Conservation (phyloP, 805 yeast genomes). For the Tanozyma kutaoensis region DNA sequence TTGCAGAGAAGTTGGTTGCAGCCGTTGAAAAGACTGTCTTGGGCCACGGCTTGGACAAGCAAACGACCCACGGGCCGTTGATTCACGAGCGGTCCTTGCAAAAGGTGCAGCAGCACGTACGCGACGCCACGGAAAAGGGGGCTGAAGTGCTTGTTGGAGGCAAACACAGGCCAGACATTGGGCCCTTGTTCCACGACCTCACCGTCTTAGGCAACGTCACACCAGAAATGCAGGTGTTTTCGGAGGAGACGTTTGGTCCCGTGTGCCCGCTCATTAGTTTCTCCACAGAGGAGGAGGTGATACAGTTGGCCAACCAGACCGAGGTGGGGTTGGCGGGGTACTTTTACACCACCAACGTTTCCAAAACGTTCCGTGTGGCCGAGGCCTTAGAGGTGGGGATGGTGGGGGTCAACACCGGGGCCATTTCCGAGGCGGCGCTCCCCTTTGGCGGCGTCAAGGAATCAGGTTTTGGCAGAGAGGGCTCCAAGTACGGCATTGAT, state of each 20-base stretch:
- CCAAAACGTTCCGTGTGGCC: slow-evolving; percentile 44
- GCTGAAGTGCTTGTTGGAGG: slow-evolving; percentile 61
- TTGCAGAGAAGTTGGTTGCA: slow-evolving; percentile 2
- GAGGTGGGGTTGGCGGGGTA: slow-evolving; percentile 73
- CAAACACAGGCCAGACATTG: slow-evolving; percentile 34
- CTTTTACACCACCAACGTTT: slow-evolving; percentile 45
- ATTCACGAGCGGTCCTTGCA: slow-evolving; percentile 49
- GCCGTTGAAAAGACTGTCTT: slow-evolving; percentile 20
- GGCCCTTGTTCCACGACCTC: slow-evolving; percentile 53
- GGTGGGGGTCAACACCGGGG: slow-evolving; percentile 73
- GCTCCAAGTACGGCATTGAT: slow-evolving; percentile 62
- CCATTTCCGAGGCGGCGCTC: slow-evolving; percentile 51
- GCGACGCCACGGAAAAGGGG: slow-evolving; percentile 54
- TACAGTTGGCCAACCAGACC: slow-evolving; percentile 48
- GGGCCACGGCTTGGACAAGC: slow-evolving; percentile 49
- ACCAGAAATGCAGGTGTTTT: slow-evolving; percentile 37
- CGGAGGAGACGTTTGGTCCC: slow-evolving; percentile 80
- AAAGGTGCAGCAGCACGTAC: slow-evolving; percentile 49
- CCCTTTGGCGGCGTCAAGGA: slow-evolving; percentile 73
- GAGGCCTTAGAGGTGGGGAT: slow-evolving; percentile 66
- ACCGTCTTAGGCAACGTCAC: slow-evolving; percentile 55
- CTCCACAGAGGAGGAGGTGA: slow-evolving; percentile 48
- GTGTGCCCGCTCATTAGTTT: slow-evolving; percentile 61
- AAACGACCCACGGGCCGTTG: slow-evolving; percentile 66
- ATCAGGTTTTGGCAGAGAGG: slow-evolving; percentile 75